Base-by-base conservation (phyloP, 441 rosid genomes). In the Macaranga tanarius region DNA sequence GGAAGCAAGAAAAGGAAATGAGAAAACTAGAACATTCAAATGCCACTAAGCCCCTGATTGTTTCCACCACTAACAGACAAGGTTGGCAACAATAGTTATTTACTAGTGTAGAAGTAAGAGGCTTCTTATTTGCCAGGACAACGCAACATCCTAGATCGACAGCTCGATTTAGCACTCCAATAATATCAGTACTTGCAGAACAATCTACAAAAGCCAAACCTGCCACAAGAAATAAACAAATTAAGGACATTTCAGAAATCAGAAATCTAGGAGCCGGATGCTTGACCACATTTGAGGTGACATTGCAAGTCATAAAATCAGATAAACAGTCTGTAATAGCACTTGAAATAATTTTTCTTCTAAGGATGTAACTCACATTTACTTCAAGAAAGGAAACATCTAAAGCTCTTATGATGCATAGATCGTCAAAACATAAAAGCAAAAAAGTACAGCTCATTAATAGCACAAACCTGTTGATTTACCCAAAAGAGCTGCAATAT, bases 71-170 rank as follows among this genome's bases (percentile, higher is more conserved):
- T 0, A 22, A 45, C 51, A 23, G 72, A 52, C 12, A 76, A 73
- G 31, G 52, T 65, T 25, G 62, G 13, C 40, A 19, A 61, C 67
- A 69, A 70, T 28, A 73, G 52, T 69, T 70, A 55, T 65, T 81
- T 90, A 94, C 99, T 87, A 90, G 72, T 52, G 89, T 76, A 58
- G 93, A 84, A 42, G 99, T 91, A 74, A 91, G 88, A 81, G 97
- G 98, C 83, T 92, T 95, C 85, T 95, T 95, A 77, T 95, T 95
- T 62, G 99, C 99, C 73, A 95, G 70, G 81, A 95, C 91, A 42
- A 83, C 25, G 70, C 91, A 91, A 76, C 98, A 89, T 73, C 97
- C 89, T 62, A 83, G 73, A 64, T 86, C 90, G 57, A 87, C 86
- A 69, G 78, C 92, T 78, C 75, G 78, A 22, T 73, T 82, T 76